Base-by-base conservation (phyloP, 2,329 filamentous ascomycete genomes). In the Penicillium decumbens region DNA sequence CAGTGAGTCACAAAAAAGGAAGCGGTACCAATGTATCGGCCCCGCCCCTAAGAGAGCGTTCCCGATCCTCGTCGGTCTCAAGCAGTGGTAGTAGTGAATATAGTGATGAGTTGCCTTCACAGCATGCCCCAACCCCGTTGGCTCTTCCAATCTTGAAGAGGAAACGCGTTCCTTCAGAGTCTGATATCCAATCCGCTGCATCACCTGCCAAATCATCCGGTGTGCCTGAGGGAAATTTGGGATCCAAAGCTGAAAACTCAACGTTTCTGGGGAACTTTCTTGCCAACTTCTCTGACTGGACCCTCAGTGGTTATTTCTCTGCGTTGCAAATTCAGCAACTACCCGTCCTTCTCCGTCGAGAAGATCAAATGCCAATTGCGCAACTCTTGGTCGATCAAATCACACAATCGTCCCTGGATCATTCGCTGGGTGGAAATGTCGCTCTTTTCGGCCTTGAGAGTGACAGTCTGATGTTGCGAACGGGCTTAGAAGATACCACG, bases 321-420 rank as follows among this genome's bases (percentile, higher is more conserved):
- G 47, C 67, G 13, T 59, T 62, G 18, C 63, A 69, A 39, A 67
- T 56, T 25, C 59, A 62, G 18, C 49, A 66, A 39, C 54, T 60
- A 3, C 67, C 72, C 4, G 60, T 64, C 5, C 62, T 72, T 27
- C 48, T 59, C 29, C 60, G 63, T 38, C 67, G 60, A 39, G 71
- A 72, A 41, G 61, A 65, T 33, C 64, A 70, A 25, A 63, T 72
- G 29, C 62, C 70, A 45, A 56, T 73, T 40, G 71, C 70, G 12
- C 72, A 74, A 48, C 51, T 74, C 6, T 49, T 74, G 20, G 69
- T 71, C 20, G 72, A 74, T 39, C 72, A 74, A 59, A 56, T 75
- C 41, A 72, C 70, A 3, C 72, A 75, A 54, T 74, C 73, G 10
- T 74, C 69, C n/a, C 58, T 75, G 9, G 55, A 65, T 29, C 70